Evolutionary conservation across 305 asterid species (phyloP), one percentile per base, ranked within the genome.

Genomic region (Rubia peregrina): DNA sequence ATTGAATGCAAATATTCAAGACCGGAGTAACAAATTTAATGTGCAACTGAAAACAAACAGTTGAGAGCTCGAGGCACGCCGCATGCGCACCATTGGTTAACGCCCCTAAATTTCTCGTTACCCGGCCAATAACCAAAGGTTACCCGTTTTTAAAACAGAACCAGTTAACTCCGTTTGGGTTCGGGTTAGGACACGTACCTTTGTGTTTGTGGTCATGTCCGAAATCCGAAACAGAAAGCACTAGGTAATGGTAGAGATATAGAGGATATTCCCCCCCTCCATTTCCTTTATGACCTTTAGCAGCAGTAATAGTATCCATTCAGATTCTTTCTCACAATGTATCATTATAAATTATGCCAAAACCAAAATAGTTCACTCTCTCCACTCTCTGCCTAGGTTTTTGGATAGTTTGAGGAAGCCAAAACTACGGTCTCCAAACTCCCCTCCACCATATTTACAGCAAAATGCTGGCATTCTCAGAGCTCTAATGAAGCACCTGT

Each of bases 271-370:
- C 38, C 63, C 30, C 38, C 62, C 57, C 21, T 73, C 24, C 22
- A 64, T 16, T 76, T 26, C 71, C 43, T 69, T 69, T 73, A 51
- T 71, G 17, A 73, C 71, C 71, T 73, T 70, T 61, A 48, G 63
- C 10, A 69, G 61, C 74, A 42, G 65, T 64, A 51, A 60, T 60
- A 59, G 69, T 19, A 64, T 64, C 68, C 49, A 11, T 17, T 12
- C 14, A 72, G 74, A 75, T 80, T 77, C 86, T n/a, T 77, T 77
- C 42, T 77, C 17, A 68, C 79, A n/a, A 77, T 67, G 77, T 65
- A 55, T 68, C 19, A 79, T 76, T 75, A 82, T 77, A 82, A 70
- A 77, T 72, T 40, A 70, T 71, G 67, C 63, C 53, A 67, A 6
- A 74, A 61, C 68, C 11, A 43, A 70, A 74, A 42, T 57, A 44